Evolutionary conservation across 2,329 filamentous ascomycete genomes (phyloP).

Genomic region (Cladophialophora bantiana): DNA sequence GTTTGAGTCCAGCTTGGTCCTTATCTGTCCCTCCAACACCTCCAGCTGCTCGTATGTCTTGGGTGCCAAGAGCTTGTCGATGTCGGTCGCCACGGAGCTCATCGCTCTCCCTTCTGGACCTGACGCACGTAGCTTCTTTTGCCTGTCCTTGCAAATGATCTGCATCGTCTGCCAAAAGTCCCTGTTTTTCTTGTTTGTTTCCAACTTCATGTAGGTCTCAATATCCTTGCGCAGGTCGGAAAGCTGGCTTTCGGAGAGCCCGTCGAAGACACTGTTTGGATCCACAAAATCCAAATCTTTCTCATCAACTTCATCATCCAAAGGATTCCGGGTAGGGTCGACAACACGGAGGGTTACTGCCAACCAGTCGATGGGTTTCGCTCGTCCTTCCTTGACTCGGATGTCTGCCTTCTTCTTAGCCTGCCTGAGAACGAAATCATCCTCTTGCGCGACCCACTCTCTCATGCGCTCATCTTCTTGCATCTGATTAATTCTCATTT

Average conservation of each 20-base stretch:
- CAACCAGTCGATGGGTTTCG: slow-evolving; percentile 91
- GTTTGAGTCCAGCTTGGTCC: slow-evolving; percentile 81
- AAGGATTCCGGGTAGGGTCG: slow-evolving; percentile 77
- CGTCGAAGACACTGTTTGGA: slow-evolving; percentile 80
- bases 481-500: slow-evolving; percentile 59
- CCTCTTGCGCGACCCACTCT: slow-evolving; percentile 90
- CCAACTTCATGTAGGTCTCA: slow-evolving; percentile 76
- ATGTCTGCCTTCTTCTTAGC: slow-evolving; percentile 98
- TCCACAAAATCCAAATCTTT: slow-evolving; percentile 79
- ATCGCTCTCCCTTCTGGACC: slow-evolving; percentile 74
- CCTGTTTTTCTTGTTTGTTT: slow-evolving; percentile 76
- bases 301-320: slow-evolving; percentile 83
- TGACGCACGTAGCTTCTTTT: slow-evolving; percentile 67
- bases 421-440: slow-evolving; percentile 94
- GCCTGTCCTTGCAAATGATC: slow-evolving; percentile 79
- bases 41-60: slow-evolving; percentile 90
- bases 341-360: slow-evolving; percentile 89
- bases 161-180: slow-evolving; percentile 93
- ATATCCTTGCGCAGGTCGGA: slow-evolving; percentile 83
- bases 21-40: slow-evolving; percentile 84
- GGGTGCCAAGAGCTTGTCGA: slow-evolving; percentile 83
- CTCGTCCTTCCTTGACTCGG: slow-evolving; percentile 86
- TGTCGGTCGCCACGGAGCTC: slow-evolving; percentile 81
- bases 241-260: slow-evolving; percentile 71
- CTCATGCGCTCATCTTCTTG: slow-evolving; percentile 79